Percentiles rank a stretch among this genome's conserved stretches.
phyloP scores from a whole-genome alignment of 352 stramenopile genomes.

The Phytophthora uliginosa region DNA sequence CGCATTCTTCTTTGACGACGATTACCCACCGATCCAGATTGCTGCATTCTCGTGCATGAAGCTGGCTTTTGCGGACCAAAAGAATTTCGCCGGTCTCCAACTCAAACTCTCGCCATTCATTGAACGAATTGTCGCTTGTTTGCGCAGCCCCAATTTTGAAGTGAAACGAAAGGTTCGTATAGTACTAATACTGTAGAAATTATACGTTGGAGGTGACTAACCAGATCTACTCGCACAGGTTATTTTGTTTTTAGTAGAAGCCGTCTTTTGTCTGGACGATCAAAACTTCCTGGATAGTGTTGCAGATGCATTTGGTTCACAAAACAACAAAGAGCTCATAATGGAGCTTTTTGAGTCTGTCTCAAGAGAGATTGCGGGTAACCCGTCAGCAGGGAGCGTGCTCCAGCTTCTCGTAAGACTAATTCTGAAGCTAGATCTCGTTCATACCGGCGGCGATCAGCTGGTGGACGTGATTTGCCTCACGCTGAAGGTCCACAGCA shows the following conservation, averaged over 20 bases:
- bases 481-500: slow-evolving; percentile 31
- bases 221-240: neutral
- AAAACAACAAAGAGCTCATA: slow-evolving; percentile 21
- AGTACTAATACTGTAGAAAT: neutral
- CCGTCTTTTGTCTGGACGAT: slow-evolving; percentile 28
- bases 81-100: slow-evolving; percentile 11
- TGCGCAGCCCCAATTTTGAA: slow-evolving; percentile 27
- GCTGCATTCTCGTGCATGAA: slow-evolving; percentile 38
- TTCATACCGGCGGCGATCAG: slow-evolving; percentile 36
- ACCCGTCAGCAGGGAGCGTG: slow-evolving; percentile 29
- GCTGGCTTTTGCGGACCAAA: slow-evolving; percentile 28
- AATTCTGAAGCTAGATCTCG: slow-evolving; percentile 38
- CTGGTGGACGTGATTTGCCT: slow-evolving; percentile 40
- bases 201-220: neutral
- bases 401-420: slow-evolving; percentile 45
- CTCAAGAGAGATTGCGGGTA: slow-evolving; percentile 23
- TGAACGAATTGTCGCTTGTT: slow-evolving; percentile 24
- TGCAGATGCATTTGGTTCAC: slow-evolving; percentile 22
- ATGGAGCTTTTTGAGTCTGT: slow-evolving; percentile 33
- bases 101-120: slow-evolving; percentile 16
- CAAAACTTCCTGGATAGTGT: slow-evolving; percentile 23
- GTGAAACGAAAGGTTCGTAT: slow-evolving; percentile 35
- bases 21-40: slow-evolving; percentile 26
- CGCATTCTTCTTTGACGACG: slow-evolving; percentile 25
- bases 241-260: slow-evolving; percentile 32